Evolutionary conservation across 1,284 basidiomycete genomes (phyloP).

Genomic region (Paramarasmius palmivorus): DNA sequence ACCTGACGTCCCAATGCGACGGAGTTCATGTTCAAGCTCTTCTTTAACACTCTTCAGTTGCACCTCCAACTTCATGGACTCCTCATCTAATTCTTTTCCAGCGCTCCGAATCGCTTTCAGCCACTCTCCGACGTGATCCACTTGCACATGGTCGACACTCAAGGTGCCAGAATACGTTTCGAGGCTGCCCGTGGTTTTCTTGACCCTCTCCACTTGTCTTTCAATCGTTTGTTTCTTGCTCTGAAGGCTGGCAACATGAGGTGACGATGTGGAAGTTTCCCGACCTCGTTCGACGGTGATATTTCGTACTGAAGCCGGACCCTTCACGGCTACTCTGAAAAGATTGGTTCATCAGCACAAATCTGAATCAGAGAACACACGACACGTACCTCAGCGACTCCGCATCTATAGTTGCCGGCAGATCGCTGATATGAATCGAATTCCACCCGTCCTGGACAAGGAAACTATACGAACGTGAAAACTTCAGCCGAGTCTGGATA

Average conservation of each 20-base stretch:
- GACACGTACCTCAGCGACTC: slow-evolving; percentile 33
- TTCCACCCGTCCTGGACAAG: slow-evolving; percentile 31
- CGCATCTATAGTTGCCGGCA: slow-evolving; percentile 28
- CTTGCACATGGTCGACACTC: slow-evolving; percentile 29
- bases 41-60: slow-evolving; percentile 2
- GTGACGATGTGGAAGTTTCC: neutral
- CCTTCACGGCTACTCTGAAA: neutral
- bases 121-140: slow-evolving; percentile 27
- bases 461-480: slow-evolving; percentile 30
- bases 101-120: slow-evolving; percentile 31
- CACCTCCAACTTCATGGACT: slow-evolving; percentile 22
- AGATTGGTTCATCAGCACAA: neutral
- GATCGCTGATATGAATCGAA: slow-evolving; percentile 28
- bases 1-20: too few species aligned
- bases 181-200: slow-evolving; percentile 27
- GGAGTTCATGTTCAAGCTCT: too few species aligned
- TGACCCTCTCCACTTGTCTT: slow-evolving; percentile 2
- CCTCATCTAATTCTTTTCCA: slow-evolving; percentile 32
- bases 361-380: neutral
- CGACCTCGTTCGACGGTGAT: neutral
- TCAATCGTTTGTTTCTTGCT: neutral
- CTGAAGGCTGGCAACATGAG: neutral
- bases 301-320: neutral
- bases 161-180: slow-evolving; percentile 32
- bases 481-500: slow-evolving; percentile 36